Percentiles rank a stretch among this genome's conserved stretches.
Evolutionary conservation across 257 asterid species (phyloP).

Genomic region (Pogostemon cablin): DNA sequence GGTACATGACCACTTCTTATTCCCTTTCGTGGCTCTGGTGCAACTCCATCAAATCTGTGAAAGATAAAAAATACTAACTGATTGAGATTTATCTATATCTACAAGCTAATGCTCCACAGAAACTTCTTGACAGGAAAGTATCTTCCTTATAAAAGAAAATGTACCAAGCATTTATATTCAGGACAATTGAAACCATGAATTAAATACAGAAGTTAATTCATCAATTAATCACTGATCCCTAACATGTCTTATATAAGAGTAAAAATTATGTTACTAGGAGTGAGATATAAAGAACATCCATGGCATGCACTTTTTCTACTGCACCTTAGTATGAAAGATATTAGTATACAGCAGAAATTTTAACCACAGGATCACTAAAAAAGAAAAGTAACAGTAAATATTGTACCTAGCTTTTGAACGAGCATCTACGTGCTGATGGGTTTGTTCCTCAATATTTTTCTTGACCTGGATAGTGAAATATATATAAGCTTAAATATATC

Average conservation of each 20-base stretch:
- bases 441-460: slow-evolving; percentile 56
- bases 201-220: neutral
- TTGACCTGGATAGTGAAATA: slow-evolving; percentile 43
- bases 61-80: neutral
- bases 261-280: neutral
- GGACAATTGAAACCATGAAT: neutral
- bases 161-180: slow-evolving; percentile 6
- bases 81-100: neutral
- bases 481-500: neutral
- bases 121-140: neutral
- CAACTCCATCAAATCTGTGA: slow-evolving; percentile 84
- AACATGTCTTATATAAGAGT: neutral
- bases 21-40: slow-evolving; percentile 98
- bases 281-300: neutral
- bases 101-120: neutral
- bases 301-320: neutral
- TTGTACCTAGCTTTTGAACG: slow-evolving; percentile 65
- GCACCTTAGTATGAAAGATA: neutral
- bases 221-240: neutral
- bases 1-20: slow-evolving; percentile 92
- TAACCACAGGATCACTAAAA: slow-evolving; percentile 8
- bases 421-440: slow-evolving; percentile 63
- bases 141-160: neutral
- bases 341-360: slow-evolving; percentile 6
- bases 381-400: slow-evolving; percentile 8